Base-by-base conservation (phyloP, 164 flowering plant genomes). In the Warburgia ugandensis region DNA sequence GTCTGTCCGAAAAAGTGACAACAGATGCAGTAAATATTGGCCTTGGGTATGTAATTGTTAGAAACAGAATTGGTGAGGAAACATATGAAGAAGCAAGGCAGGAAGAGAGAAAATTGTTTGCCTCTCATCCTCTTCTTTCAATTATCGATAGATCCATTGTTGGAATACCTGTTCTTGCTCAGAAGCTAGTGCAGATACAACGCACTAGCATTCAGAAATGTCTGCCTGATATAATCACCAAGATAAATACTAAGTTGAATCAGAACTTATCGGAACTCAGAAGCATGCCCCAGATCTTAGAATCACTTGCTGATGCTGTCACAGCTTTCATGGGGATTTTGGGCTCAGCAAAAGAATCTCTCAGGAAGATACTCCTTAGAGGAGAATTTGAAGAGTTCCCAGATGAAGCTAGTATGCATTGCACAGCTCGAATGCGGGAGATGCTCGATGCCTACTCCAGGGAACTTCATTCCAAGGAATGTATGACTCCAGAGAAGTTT, bases 61-160 rank as follows among this genome's bases (percentile, higher is more conserved):
- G 79, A 36, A 77, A 77, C 29, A 52, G 79, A 0, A 65, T 77
- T 12, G 75, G 79, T 0, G 70, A 74, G 9, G 79, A 77, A 21
- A 16, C 73, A 0, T 74, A 74, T 42, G 67, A 65, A 23, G 75
- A 68, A 19, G 73, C 78, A 0, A 50, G 71, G 19, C 5, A 12
- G 9, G 67, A 56, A 10, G 78, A 74, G 39, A 55, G 50, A 3
- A 22, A 1, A 2, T 49, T 74, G 8, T 77, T 77, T 33, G 20
- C 42, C 10, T 29, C 50, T 6, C 68, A 77, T 47, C 54, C 67
- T 0, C 55, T 56, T 25, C 56, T 74, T 11, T 67, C 73, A 2
- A 60, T 53, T 38, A 57, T 48, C 19, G 61, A 57, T 10, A 48
- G 39, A 16, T 57, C 61, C 6, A 57, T 57, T n/a, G 69, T 65